These are phyloP conservation scores for Phytophthora sojae DNA, from an alignment of 352 stramenopile species.

Conservation along the genomic window DNA sequence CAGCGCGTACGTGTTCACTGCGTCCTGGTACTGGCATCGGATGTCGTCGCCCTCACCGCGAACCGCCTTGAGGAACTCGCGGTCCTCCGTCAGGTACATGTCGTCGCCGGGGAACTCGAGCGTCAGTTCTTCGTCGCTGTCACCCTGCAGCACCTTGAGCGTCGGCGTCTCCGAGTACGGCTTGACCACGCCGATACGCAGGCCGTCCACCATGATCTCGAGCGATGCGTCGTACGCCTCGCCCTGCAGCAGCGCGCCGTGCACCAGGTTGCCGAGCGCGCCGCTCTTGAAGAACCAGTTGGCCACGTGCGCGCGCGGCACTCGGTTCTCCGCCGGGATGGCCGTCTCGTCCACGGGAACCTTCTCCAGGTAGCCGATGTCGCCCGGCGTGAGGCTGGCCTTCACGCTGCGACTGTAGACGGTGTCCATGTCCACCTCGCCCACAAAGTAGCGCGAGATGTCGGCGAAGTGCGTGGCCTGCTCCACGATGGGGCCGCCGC, in stretches of 20 bases:
- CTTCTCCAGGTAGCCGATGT: too few relatives aligned
- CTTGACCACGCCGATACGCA: constrained; percentile 45
- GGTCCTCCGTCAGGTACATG: constrained; percentile 57
- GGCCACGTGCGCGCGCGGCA: constrained; percentile 43
- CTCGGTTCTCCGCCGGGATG: constrained; percentile 37
- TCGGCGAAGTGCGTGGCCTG: constrained; percentile 54
- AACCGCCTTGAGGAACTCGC: constrained; percentile 39
- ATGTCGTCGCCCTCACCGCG: constrained; percentile 34
- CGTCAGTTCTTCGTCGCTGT: constrained; percentile 40
- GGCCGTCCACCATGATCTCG: constrained; percentile 46
- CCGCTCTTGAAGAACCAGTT: constrained; percentile 50
- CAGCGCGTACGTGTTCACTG: constrained; percentile 48
- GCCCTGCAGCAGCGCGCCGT: constrained; percentile 45
- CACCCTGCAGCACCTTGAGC: constrained; percentile 37
- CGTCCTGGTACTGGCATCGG: constrained; percentile 43
- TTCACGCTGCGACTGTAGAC: constrained; percentile 56
- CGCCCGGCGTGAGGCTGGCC: constrained; percentile 40
- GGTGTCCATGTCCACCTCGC: constrained; percentile 42
- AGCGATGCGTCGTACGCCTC: constrained; percentile 42
- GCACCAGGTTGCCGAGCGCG: constrained; percentile 41
- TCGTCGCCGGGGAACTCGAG: constrained; percentile 47
- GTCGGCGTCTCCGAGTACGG: constrained; percentile 49
- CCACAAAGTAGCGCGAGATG: constrained; percentile 44
- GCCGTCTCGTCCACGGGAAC: constrained; percentile 38
- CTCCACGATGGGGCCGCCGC: constrained; percentile 49